Base-by-base conservation (phyloP, 2,329 filamentous ascomycete genomes). In the Podosphaera leucotricha region DNA sequence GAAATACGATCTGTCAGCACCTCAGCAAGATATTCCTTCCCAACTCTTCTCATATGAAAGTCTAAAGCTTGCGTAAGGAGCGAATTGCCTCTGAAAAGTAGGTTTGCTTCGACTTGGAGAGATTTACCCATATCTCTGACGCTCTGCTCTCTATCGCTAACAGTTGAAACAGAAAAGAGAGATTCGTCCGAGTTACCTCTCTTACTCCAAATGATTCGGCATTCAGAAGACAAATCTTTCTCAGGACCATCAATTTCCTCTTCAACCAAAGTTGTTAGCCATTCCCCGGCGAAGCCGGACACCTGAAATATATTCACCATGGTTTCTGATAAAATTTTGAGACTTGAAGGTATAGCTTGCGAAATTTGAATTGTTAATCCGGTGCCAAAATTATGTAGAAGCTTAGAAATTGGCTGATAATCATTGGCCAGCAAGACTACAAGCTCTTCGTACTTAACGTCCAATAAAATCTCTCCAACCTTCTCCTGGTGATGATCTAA, bases 241-340 rank as follows among this genome's bases (percentile, higher is more conserved):
- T 84, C 75, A 16, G 90, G 77, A 0, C 87, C 87, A 55, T 95
- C 90, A 46, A 98, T 95, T 60, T 98, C 90, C 56, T 95, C 87
- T 60, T 98, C 90, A 0, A 94, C 82, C 36, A 98, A 66, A 2
- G 83, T 77, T 67, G 84, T 90, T 19, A 98, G 70, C 90, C 90
- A 98, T 47, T 94, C 84, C 38, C 71, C 71, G 2, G 82, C 80
- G 33, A 74, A 73, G 0, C 83, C 84, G 2, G 85, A 87, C 2
- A 92, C 86, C 57, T 98, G 90, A 54, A 87, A 98, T 43, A 98
- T 92, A 57, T 95, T 92, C 49, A 95, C 64, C 33, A 95, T 73
- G 22, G 80, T 76, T 56, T 94, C 86, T 2, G 85, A 81, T 7
- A 95, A 61, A n/a, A 74, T 70, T 44, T 80, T 79, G 28, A 94